Base-by-base conservation (phyloP, 169 alveolate species). In the Plasmodium gaboni region DNA sequence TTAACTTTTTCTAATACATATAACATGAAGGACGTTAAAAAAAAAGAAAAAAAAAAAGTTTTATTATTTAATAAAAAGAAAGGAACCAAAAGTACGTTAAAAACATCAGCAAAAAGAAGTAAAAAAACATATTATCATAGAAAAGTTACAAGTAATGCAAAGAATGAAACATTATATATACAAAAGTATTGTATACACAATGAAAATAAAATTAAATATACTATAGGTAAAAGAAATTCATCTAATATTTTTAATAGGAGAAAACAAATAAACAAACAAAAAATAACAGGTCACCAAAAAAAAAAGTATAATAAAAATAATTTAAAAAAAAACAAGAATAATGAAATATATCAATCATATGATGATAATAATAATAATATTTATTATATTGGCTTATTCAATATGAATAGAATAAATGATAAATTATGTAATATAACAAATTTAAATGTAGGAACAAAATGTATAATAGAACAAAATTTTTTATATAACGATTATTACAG, bases 121-220 rank as follows among this genome's bases (percentile, higher is more conserved):
- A 13, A 13, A 2, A 55, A 17, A 55, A 55, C 22, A 1, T 53
- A 2, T 53, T 76, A 63, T 24, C 50, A 69, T 26, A 55, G 63
- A 76, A 38, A 83, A 67, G 26, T 72, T 32, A 55, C 55, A 65
- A 80, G 63, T 65, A 80, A 68, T 67, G 53, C 59, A 9, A 83
- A 83, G 57, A 67, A 83, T 44, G 91, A 83, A 15, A 68, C 73
- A 28, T 53, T 57, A 1, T 67, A 83, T 48, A 83, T 67, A 28
- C 91, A 83, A 48, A 83, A 68, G 57, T 67, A 83, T 83, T 83
- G 73, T 42, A 19, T 83, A 42, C 57, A 55, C 44, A 83, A 83
- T 68, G 91, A 83, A 44, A 68, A 48, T 48, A 80, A 50, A 38
- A 38, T 38, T 38, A 38, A 38, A 38, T 38, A 5, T 38, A 38